Conservation (phyloP, 2,329 filamentous ascomycete species). For the Gaeumannomyces sp. region DNA sequence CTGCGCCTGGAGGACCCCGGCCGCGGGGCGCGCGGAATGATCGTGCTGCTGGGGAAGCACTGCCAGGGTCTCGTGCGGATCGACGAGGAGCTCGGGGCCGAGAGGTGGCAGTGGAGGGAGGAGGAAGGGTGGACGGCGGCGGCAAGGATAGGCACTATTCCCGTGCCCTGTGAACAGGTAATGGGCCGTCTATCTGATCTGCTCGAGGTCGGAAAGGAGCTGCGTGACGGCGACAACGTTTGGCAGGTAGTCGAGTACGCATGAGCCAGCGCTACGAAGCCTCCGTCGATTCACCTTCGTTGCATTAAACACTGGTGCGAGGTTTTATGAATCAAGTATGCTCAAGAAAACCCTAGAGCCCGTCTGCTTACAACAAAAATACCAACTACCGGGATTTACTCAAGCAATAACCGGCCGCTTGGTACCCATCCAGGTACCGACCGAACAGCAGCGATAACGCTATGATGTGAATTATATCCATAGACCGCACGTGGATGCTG, state of each 20-base stretch:
- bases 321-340: too few relatives aligned
- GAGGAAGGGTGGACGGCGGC: constrained; percentile 29
- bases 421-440: background rate
- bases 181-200: constrained; percentile 14
- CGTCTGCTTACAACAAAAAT: too few relatives aligned
- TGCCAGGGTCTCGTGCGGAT: constrained; percentile 50
- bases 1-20: constrained; percentile 30
- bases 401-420: too few relatives aligned
- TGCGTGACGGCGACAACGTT: constrained; percentile 17
- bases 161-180: constrained; percentile 28
- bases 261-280: background rate
- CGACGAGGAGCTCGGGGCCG: constrained; percentile 36
- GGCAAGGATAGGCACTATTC: constrained; percentile 27
- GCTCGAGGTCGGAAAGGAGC: constrained; percentile 14
- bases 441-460: background rate
- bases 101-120: constrained; percentile 47
- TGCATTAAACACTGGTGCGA: too few relatives aligned
- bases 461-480: background rate
- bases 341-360: too few relatives aligned
- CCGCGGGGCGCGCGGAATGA: constrained; percentile 36
- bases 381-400: too few relatives aligned
- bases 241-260: constrained; percentile 11
- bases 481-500: background rate
- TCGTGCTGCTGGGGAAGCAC: constrained; percentile 47
- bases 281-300: too few relatives aligned